Evolutionary conservation across 192 early-diverging fungal species (phyloP), one percentile per base, ranked within the genome.

Genomic region (Cetraspora pellucida): DNA sequence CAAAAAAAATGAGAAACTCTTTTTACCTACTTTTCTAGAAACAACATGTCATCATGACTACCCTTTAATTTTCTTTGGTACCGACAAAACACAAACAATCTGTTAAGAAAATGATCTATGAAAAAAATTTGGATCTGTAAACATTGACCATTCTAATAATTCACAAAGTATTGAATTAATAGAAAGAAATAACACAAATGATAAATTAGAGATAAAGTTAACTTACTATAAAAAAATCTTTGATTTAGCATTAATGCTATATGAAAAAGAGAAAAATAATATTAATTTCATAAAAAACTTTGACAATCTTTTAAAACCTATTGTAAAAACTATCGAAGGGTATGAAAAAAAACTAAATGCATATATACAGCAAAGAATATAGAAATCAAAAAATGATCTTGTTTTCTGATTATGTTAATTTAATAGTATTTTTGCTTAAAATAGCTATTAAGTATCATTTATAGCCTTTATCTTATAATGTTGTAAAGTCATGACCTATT

Each of bases 211-310:
- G 16, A 28, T 16, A 43, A 65, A 65, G 63, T 65, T 65, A 7
- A 7, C 63, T 65, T 44, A 65, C 19, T 65, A 65, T 65, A 14
- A 65, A 44, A 65, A 65, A 44, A 16, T 44, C 19, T 65, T 65
- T 44, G 16, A 16, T 65, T 43, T 1, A 17, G 63, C 19, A 37
- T 65, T 65, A 28, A 65, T 14, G 16, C 31, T 65, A 7, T 65
- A 65, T n/a, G 0, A 44, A 65, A 65, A 1, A 44, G 63, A 65
- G 16, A 65, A 65, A 37, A 7, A 37, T 37, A 37, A 37, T 0
- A 2, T 7, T 0, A 2, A 37, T 37, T 8, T 57, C n/a, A 19
- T 57, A 57, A 57, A 57, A 57, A 57, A 23, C 17, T 57, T 57
- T 57, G 1, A 57, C 23, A 57, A 16, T 57, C 17, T 57, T 13